phyloP scores from a whole-genome alignment of 371 early-diverging fungal species.

The Lichtheimia corymbifera region DNA sequence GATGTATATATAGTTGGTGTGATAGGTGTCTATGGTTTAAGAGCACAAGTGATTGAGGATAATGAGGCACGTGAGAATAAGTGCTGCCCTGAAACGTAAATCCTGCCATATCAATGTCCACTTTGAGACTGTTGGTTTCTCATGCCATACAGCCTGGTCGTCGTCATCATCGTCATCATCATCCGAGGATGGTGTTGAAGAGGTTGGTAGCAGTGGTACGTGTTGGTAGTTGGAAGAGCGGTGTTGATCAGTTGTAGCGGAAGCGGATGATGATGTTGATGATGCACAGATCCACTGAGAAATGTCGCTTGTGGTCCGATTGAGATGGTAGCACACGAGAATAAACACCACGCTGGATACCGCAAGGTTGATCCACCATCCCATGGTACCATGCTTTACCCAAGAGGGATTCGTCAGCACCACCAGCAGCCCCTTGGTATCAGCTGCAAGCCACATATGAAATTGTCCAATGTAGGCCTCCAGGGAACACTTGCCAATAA shows the following conservation, averaged over 20 bases:
- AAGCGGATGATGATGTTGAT: neutral
- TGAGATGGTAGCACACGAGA: conserved; percentile 52
- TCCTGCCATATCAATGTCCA: conserved; percentile 9
- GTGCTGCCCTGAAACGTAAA: conserved; percentile 19
- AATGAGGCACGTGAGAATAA: conserved; percentile 16
- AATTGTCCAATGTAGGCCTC: conserved; percentile 83
- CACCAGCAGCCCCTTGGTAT: conserved; percentile 69
- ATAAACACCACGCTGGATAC: conserved; percentile 59
- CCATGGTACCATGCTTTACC: conserved; percentile 24
- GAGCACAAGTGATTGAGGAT: conserved; percentile 26
- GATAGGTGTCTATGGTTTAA: neutral
- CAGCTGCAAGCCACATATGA: conserved; percentile 77
- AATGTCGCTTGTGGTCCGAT: conserved; percentile 53
- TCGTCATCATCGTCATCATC: neutral
- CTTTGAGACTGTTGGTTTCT: too few species aligned
- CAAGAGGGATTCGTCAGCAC: conserved; percentile 31
- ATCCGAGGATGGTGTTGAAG: conserved; percentile 6
- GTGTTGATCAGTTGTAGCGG: too few species aligned
- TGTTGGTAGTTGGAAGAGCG: too few species aligned
- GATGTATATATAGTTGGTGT: neutral
- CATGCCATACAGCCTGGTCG: too few species aligned
- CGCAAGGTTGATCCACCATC: conserved; percentile 61
- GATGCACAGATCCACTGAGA: conserved; percentile 36
- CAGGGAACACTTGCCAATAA: conserved; percentile 67
- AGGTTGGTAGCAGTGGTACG: too few species aligned